Percentiles rank a stretch among this genome's conserved stretches.
phyloP scores from a whole-genome alignment of 257 asterid species.

The Coffea canephora region DNA sequence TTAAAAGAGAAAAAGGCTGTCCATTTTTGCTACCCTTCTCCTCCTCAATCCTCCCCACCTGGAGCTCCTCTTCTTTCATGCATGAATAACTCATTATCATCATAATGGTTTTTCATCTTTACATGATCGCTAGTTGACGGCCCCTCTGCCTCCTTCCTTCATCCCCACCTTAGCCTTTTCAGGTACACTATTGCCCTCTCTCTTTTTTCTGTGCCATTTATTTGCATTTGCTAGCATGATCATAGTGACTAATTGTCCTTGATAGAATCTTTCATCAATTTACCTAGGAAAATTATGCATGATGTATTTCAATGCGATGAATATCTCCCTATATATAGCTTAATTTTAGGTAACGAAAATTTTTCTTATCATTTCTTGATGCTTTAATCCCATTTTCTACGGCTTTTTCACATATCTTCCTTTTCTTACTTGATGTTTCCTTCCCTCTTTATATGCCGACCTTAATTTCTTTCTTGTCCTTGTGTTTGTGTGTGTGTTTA shows the following conservation, averaged over 20 bases:
- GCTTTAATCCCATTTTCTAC: background rate
- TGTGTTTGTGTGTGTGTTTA: background rate
- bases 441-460: background rate
- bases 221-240: background rate
- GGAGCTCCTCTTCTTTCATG: conserved; percentile 19
- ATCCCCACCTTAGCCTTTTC: conserved; percentile 22
- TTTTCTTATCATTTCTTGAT: background rate
- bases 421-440: no score
- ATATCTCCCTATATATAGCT: background rate
- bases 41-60: conserved; percentile 21
- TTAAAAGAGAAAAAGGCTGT: conserved; percentile 18
- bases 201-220: no score
- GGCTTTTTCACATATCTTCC: background rate
- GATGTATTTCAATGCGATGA: background rate
- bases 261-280: background rate
- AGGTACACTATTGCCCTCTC: conserved; percentile 18
- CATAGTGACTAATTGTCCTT: background rate
- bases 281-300: background rate
- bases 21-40: conserved; percentile 28
- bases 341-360: background rate
- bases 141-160: background rate
- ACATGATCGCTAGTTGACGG: background rate
- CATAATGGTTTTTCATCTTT: conserved; percentile 1
- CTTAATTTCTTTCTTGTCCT: background rate
- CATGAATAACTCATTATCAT: background rate